These are phyloP conservation scores for Ophiostoma sp. DNA, from an alignment of 2,329 filamentous ascomycete species.

Conservation along the genomic window DNA sequence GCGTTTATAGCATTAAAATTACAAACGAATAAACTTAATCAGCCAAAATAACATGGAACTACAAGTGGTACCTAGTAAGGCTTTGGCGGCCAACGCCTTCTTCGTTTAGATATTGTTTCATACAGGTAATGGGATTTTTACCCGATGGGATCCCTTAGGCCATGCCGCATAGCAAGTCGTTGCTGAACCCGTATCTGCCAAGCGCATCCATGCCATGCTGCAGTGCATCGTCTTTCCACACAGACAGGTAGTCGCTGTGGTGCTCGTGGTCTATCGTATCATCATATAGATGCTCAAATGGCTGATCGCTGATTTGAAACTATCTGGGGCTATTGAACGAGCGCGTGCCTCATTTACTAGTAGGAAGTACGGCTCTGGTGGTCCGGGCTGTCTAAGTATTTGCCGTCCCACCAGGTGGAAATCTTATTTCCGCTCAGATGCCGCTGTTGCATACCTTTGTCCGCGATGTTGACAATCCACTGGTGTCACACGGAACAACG, in stretches of 20 bases:
- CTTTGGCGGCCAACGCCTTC: not conserved
- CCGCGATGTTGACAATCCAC: not conserved
- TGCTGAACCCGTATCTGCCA: not conserved
- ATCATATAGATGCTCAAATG: not conserved
- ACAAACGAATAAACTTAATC: not conserved
- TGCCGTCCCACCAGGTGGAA: slow-evolving; percentile 51
- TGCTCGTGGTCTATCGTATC: not conserved
- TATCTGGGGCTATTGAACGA: not conserved
- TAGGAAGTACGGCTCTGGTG: slow-evolving; percentile 41
- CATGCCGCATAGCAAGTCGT: not conserved
- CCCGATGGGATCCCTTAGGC: not conserved
- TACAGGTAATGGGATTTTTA: not conserved
- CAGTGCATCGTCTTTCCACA: not conserved
- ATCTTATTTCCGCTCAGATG: not conserved
- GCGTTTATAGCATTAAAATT: not conserved
- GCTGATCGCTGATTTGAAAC: not conserved
- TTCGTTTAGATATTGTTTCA: not conserved
- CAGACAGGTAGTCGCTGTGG: not conserved
- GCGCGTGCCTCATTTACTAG: not conserved
- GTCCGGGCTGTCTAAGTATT: slow-evolving; percentile 43
- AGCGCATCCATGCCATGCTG: not conserved
- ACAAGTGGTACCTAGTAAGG: not conserved
- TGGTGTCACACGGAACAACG: not conserved
- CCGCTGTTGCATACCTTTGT: not conserved
- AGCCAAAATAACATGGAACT: not conserved